Conservation (phyloP, 2,329 filamentous ascomycete genomes). For the Fusarium redolens region DNA sequence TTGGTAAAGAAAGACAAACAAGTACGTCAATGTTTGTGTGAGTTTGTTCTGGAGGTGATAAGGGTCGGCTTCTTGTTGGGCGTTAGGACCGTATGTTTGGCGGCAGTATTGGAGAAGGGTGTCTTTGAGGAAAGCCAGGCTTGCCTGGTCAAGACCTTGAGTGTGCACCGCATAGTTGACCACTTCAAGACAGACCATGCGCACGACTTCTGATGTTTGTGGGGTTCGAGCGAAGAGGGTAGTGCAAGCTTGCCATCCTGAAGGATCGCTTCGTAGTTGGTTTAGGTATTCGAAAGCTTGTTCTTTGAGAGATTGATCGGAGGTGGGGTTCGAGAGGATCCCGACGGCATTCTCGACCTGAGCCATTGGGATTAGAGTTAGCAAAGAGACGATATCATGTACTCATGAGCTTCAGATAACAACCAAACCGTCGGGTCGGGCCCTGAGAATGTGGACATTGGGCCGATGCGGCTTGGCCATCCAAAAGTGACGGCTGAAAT, state of each 20-base stretch:
- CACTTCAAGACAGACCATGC: constrained; percentile 89
- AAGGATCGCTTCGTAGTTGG: constrained; percentile 82
- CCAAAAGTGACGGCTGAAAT: constrained; percentile 40
- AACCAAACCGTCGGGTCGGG: constrained; percentile 23
- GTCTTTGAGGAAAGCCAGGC: constrained; percentile 81
- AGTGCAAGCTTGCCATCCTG: constrained; percentile 91
- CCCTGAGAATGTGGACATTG: constrained; percentile 28
- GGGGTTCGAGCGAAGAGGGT: constrained; percentile 84
- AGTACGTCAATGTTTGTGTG: constrained; percentile 92
- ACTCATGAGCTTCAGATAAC: constrained; percentile 20
- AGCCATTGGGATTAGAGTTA: constrained; percentile 25
- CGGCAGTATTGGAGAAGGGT: constrained; percentile 84
- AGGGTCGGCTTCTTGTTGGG: constrained; percentile 73
- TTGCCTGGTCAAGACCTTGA: constrained; percentile 78
- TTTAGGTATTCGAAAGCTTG: constrained; percentile 86
- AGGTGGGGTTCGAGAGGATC: constrained; percentile 86
- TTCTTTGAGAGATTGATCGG: constrained; percentile 78
- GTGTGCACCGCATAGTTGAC: constrained; percentile 92
- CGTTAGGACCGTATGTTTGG: constrained; percentile 74
- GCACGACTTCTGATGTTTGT: constrained; percentile 82
- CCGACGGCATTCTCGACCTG: constrained; percentile 96
- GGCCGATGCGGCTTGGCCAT: constrained; percentile 38
- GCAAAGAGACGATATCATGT: constrained; percentile 4
- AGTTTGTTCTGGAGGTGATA: constrained; percentile 93
- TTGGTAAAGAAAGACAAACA: constrained; percentile 89